Conservation (phyloP, 1,139 yeast genomes). For the Pichia cactophila region DNA sequence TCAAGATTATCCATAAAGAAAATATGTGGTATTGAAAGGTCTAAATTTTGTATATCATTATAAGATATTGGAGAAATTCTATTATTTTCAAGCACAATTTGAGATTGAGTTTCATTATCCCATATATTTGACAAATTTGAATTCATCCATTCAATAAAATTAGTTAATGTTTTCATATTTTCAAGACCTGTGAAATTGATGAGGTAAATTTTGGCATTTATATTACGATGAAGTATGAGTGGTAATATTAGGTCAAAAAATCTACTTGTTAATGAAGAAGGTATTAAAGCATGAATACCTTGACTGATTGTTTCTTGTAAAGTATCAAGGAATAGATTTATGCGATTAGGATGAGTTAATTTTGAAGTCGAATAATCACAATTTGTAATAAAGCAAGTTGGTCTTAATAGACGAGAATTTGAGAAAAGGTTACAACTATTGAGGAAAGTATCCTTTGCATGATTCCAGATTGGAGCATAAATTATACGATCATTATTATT, state of each 20-base stretch:
- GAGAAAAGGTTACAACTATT: conserved; percentile 61
- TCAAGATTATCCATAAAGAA: conserved; percentile 76
- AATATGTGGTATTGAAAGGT: conserved; percentile 49
- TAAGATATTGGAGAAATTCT: conserved; percentile 54
- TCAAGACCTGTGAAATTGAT: conserved; percentile 76
- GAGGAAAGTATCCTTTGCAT: conserved; percentile 77
- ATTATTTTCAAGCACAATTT: conserved; percentile 68
- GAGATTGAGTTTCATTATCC: conserved; percentile 43
- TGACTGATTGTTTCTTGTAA: conserved; percentile 60
- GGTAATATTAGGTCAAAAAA: conserved; percentile 76
- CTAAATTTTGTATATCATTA: conserved; percentile 45
- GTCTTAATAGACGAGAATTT: conserved; percentile 59
- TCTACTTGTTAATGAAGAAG: conserved; percentile 78
- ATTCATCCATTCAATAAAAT: conserved; percentile 95
- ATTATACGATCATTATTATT: conserved; percentile 65
- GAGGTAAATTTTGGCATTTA: conserved; percentile 39
- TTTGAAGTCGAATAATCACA: conserved; percentile 58
- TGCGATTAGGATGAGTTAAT: conserved; percentile 55
- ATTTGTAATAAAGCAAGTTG: conserved; percentile 78
- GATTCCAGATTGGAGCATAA: conserved; percentile 94
- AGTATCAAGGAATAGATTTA: conserved; percentile 55
- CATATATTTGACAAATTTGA: conserved; percentile 71
- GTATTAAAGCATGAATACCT: conserved; percentile 74
- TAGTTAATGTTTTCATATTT: conserved; percentile 72
- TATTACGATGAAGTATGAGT: neutral